Evolutionary conservation across 1,284 basidiomycete species (phyloP), one percentile per base, ranked within the genome.

Genomic region (Caloboletus firmus): DNA sequence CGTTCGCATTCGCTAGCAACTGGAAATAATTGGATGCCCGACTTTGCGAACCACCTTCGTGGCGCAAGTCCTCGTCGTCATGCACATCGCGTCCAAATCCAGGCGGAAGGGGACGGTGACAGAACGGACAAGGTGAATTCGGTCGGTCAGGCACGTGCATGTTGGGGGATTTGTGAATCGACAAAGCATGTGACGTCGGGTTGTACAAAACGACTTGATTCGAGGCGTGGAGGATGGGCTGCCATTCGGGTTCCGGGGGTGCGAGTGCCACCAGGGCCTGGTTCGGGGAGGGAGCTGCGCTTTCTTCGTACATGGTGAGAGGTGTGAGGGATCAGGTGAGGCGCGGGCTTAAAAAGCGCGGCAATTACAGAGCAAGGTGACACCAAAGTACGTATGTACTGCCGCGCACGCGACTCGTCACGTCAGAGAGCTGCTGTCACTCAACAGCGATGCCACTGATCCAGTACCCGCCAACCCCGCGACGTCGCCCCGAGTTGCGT

Each of bases 131-230:
- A 6, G 76, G 70, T 55, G 65, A 57, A 61, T 48, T 56, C 2
- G 67, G 44, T 8, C 57, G 35, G 39, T 72, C 51, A 2, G 61
- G 47, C 28, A 62, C 49, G 28, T 59, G 63, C 39, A 70, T 58
- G 45, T 63, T 64, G 59, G 65, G 59, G 37, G 72, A 73, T 32
- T 67, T 68, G 54, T 76, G 79, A 26, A 95, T 88, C 24, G 89
- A 81, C 13, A 95, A 76, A 0, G 91, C 92, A 68, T 95, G 91
- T 0, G 89, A 93, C 1, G 82, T 86, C 0, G 92, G 85, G 65
- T 95, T 91, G 73, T 95, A 95, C 18, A 95, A 79, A 28, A 95
- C 92, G 50, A 95, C 84, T 66, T 94, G 91, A 70, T 92, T 89
- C 0, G 89, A 86, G 6, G 83, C 82, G 51, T 89, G 88, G 22